phyloP scores from a whole-genome alignment of 1,284 basidiomycete genomes.

The Phellinidium pouzarii region DNA sequence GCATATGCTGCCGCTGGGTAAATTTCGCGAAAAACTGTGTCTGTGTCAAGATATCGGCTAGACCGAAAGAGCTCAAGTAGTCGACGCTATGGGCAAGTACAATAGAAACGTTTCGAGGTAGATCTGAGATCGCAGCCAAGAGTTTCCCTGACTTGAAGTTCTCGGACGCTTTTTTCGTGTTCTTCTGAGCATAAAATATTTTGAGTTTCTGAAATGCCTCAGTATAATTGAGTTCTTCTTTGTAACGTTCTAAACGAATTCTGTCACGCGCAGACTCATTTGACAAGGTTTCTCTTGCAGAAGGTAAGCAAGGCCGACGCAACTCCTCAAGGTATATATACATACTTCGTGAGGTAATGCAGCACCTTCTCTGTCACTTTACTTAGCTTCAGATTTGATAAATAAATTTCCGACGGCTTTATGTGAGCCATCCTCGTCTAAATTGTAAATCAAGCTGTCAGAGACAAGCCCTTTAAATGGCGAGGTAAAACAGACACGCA shows the following conservation, averaged over 20 bases:
- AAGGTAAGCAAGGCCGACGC: background rate
- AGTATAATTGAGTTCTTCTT: slow-evolving; percentile 51
- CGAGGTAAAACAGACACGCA: slow-evolving; percentile 26
- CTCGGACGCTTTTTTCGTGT: slow-evolving; percentile 36
- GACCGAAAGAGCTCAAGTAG: slow-evolving; percentile 71
- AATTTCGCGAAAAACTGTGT: slow-evolving; percentile 78
- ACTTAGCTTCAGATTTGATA: slow-evolving; percentile 59
- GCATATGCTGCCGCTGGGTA: slow-evolving; percentile 76
- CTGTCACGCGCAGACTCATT: slow-evolving; percentile 39
- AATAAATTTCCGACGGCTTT: slow-evolving; percentile 77
- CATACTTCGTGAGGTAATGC: slow-evolving; percentile 56
- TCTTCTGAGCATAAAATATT: slow-evolving; percentile 61
- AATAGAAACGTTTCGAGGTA: slow-evolving; percentile 68
- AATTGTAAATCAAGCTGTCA: background rate
- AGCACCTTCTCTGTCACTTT: slow-evolving; percentile 76
- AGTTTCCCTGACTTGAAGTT: slow-evolving; percentile 47
- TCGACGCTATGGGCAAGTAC: slow-evolving; percentile 74
- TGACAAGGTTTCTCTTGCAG: slow-evolving; percentile 18
- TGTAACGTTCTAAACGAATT: slow-evolving; percentile 59
- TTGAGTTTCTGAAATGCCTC: slow-evolving; percentile 72
- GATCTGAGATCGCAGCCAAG: slow-evolving; percentile 60
- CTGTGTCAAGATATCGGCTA: slow-evolving; percentile 71
- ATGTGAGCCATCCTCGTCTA: slow-evolving; percentile 81
- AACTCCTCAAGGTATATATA: slow-evolving; percentile 11
- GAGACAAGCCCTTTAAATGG: background rate